Percentiles rank a stretch among this genome's conserved stretches.
These are phyloP conservation scores for Ophiostoma ulmi DNA, from an alignment of 2,329 filamentous ascomycete species.

Conservation along the genomic window DNA sequence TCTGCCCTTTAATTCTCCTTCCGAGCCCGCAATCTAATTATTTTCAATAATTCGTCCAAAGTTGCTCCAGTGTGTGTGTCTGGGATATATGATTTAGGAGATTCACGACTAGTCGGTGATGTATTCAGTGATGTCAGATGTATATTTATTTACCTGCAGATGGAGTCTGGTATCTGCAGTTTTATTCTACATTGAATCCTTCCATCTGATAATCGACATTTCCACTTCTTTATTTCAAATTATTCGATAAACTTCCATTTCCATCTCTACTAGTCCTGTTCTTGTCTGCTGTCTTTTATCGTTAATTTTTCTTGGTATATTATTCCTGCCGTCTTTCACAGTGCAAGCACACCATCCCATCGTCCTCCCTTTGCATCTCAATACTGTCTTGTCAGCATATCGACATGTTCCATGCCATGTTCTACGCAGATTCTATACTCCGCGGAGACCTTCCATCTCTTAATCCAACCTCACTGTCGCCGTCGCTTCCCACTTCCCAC, in stretches of 20 bases:
- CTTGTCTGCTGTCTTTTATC: neutral
- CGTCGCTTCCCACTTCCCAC: neutral
- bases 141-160: neutral
- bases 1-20: neutral
- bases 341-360: neutral
- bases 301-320: neutral
- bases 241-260: neutral
- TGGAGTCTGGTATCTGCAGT: neutral
- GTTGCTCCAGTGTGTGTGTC: neutral
- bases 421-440: neutral
- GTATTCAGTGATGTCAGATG: neutral
- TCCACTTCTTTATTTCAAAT: neutral
- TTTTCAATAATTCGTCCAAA: neutral
- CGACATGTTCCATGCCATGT: neutral
- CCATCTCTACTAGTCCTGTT: neutral
- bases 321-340: neutral
- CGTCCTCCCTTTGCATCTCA: neutral
- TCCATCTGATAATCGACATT: conserved; percentile 3
- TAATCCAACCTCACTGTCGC: neutral
- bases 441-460: neutral
- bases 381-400: neutral
- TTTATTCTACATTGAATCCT: neutral
- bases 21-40: neutral
- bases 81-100: neutral
- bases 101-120: no score